These are phyloP conservation scores for Debaryomyces sp. DNA, from an alignment of 1,139 yeast genomes.

Conservation along the genomic window DNA sequence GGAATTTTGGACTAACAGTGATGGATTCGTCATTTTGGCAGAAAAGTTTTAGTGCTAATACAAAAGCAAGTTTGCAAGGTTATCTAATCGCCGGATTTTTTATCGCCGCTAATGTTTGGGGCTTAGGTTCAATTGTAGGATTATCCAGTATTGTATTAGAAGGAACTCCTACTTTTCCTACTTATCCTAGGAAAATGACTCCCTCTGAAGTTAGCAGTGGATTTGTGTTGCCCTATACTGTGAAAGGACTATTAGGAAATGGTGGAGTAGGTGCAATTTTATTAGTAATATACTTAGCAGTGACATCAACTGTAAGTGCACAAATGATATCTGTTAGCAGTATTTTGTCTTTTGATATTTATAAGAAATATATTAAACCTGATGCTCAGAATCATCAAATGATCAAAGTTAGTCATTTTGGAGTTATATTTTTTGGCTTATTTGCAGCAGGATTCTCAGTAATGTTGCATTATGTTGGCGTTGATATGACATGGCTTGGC, in stretches of 20 bases:
- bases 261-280: conserved; percentile 33
- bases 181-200: conserved; percentile 32
- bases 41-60: conserved; percentile 36
- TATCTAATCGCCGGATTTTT: conserved; percentile 36
- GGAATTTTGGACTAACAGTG: conserved; percentile 34
- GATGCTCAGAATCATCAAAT: conserved; percentile 27
- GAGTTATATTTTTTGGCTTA: conserved; percentile 32
- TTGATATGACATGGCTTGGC: conserved; percentile 37
- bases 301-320: conserved; percentile 35
- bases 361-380: conserved; percentile 30
- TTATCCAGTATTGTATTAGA: conserved; percentile 30
- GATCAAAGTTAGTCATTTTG: conserved; percentile 30
- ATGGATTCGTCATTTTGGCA: conserved; percentile 38
- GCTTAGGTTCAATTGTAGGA: conserved; percentile 32
- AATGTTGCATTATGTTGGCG: conserved; percentile 35
- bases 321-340: conserved; percentile 35
- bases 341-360: conserved; percentile 33
- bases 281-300: conserved; percentile 31
- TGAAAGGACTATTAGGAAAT: conserved; percentile 30
- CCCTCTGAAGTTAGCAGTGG: conserved; percentile 29
- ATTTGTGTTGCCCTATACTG: conserved; percentile 29
- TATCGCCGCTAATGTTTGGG: conserved; percentile 37
- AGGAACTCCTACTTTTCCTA: conserved; percentile 26
- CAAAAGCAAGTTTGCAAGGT: conserved; percentile 40
- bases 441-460: conserved; percentile 32